Evolutionary conservation across 2,329 filamentous ascomycete species (phyloP), one percentile per base, ranked within the genome.

Genomic region (Claviceps pusilla): DNA sequence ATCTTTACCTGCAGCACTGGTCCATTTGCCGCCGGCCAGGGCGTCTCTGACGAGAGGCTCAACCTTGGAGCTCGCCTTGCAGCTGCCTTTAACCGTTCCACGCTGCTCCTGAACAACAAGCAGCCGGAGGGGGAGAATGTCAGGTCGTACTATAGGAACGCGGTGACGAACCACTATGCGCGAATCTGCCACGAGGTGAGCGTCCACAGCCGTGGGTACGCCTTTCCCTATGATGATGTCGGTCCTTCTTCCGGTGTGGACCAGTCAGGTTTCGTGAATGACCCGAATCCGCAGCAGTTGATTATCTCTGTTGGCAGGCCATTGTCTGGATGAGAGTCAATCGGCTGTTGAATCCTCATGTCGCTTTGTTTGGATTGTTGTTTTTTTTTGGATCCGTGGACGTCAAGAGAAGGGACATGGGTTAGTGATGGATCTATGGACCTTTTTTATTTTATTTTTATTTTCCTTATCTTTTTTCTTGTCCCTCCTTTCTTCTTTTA

Each of bases 1-100:
- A 73, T 79, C 54, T 79, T 77, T 59, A 71, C 69, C 51, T 79
- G 76, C 68, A 72, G 68, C 65, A 69, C 68, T n/a, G 81, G 81
- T 0, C 76, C 80, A 0, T 84, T 84, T 66, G 73, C 69, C 2
- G 66, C 61, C 45, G 70, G 69, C 50, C 60, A 69, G 5, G 68
- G 67, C 42, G 71, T 73, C 54, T 63, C 67, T 2, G 70, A 69
- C 51, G 68, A 74, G 62, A 73, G 76, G 64, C 77, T 79, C 56
- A 82, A 82, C 45, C 77, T 90, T 54, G 82, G 83, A 9, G 85
- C 88, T 0, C 76, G 87, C n/a, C 69, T 93, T 14, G 78, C 84
- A 0, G 87, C 87, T 1, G 86, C 84, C 0, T 79, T 91, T 62
- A 89, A 90, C 68, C 77, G 87, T 28, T 82, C 78, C 39, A 90